A percentile compares a stretch with the other conserved stretches of the same genome.
Conservation (phyloP, 1,284 basidiomycete genomes). For the Ceratobasidium sp. region DNA sequence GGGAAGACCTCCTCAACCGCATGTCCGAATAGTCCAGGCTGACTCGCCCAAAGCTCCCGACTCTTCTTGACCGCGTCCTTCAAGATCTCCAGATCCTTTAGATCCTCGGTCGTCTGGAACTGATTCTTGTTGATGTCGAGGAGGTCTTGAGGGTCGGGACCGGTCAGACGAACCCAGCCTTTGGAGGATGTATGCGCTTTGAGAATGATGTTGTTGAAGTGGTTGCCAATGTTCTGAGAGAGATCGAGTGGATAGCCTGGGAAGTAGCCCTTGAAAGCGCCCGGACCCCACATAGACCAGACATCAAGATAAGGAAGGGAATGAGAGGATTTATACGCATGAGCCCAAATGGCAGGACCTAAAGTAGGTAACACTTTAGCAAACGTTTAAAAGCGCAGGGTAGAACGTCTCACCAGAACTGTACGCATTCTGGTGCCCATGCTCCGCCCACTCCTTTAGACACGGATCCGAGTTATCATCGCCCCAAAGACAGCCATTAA, state of each 20-base stretch:
- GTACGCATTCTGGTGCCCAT: conserved; percentile 23
- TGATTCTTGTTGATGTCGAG: conserved; percentile 45
- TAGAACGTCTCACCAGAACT: conserved; percentile 12
- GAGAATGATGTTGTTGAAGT: conserved; percentile 30
- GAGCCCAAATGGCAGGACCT: conserved; percentile 28
- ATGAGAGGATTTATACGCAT: conserved; percentile 36
- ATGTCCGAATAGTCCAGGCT: conserved; percentile 23
- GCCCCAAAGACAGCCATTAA: conserved; percentile 20
- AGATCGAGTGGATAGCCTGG: conserved; percentile 18
- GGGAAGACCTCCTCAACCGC: conserved; percentile 30
- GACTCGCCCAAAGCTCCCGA: conserved; percentile 33
- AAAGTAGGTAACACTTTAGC: neutral
- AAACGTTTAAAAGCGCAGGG: neutral
- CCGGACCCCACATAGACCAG: conserved; percentile 38
- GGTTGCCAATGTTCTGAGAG: conserved; percentile 26
- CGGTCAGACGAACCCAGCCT: conserved; percentile 37
- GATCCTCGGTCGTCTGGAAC: conserved; percentile 32
- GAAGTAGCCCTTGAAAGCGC: conserved; percentile 32
- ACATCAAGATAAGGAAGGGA: conserved; percentile 27
- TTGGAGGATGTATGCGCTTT: conserved; percentile 38
- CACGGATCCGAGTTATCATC: conserved; percentile 29
- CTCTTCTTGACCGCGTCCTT: conserved; percentile 40
- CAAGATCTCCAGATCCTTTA: conserved; percentile 41
- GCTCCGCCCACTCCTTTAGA: conserved; percentile 19
- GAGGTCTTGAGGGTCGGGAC: conserved; percentile 39